Base-by-base conservation (phyloP, 805 yeast species). In the Sugiyamaella mastotermitis region DNA sequence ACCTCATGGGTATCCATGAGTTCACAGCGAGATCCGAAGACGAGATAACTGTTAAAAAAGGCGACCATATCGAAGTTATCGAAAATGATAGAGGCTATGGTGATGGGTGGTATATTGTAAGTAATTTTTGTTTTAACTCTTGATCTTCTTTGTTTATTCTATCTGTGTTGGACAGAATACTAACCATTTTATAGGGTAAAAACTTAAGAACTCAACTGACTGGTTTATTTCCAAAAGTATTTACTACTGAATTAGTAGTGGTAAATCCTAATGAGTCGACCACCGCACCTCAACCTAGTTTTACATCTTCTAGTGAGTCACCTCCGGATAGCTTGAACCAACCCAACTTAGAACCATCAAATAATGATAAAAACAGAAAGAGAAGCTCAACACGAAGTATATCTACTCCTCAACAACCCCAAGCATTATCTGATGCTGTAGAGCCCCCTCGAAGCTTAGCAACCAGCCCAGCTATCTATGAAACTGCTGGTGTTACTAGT, bases 61-160 rank as follows among this genome's bases (percentile, higher is more conserved):
- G 97, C 19, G 97, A 92, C 56, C 78, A 76, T 44, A 71, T 92
- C 41, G 94, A 86, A 57, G 85, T 92, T 5, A 75, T 92, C 16
- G 85, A 94, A 31, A 96, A 87, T 60, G 98, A 92, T 61, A 74
- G 80, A 45, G 96, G 85, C 54, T 92, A 83, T 60, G 83, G 84
- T 51, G 97, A 92, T 60, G 97, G 97, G 13, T 92, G 99, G 99
- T 92, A 81, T 56, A 82, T 84, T 42, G 68, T 42, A 34, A 28
- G 45, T 41, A 4, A 11, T 27, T 10, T 4, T 15, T 18, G 70
- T 25, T 15, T 18, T 38, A 14, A 14, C n/a, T 14, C 15, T 5
- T n/a, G 5, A 13, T 16, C n/a, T 16, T 16, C 10, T 10, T 11
- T 10, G 11, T 20, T 32, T 18, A 19, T 10, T 31, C 11, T 18